These are phyloP conservation scores for Sphaerostilbella broomeana DNA, from an alignment of 2,329 filamentous ascomycete genomes.

Conservation along the genomic window DNA sequence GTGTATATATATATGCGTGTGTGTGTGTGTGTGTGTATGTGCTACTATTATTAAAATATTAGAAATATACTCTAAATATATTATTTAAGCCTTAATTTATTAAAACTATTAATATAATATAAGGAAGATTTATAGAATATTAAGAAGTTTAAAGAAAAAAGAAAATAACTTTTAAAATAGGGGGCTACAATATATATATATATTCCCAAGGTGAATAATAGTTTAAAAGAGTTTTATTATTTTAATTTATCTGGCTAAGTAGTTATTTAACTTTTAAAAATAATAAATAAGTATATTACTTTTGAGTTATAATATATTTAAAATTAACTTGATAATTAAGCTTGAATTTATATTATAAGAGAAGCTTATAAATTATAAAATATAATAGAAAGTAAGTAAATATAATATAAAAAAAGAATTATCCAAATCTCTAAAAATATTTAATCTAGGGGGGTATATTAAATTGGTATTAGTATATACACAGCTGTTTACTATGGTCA, in stretches of 20 bases:
- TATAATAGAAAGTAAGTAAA: not conserved
- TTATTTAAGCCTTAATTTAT: not conserved
- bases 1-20: no score
- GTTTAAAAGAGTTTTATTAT: not conserved
- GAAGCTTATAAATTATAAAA: not conserved
- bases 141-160: not conserved
- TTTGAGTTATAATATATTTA: conserved; percentile 1
- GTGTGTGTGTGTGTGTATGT: no score
- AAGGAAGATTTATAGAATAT: not conserved
- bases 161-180: not conserved
- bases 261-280: conserved; percentile 3
- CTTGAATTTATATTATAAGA: not conserved
- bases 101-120: not conserved
- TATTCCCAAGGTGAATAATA: not conserved
- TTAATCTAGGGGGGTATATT: no score
- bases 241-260: conserved; percentile 2
- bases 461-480: no score
- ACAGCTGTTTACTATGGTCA: no score
- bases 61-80: not conserved
- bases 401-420: conserved; percentile 5
- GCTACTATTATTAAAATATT: not conserved
- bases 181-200: not conserved
- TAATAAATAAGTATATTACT: conserved; percentile 3
- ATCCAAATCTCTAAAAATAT: not conserved
- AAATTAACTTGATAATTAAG: conserved; percentile 6